phyloP scores from a whole-genome alignment of 75 land plant species.

The Cunninghamia lanceolata region DNA sequence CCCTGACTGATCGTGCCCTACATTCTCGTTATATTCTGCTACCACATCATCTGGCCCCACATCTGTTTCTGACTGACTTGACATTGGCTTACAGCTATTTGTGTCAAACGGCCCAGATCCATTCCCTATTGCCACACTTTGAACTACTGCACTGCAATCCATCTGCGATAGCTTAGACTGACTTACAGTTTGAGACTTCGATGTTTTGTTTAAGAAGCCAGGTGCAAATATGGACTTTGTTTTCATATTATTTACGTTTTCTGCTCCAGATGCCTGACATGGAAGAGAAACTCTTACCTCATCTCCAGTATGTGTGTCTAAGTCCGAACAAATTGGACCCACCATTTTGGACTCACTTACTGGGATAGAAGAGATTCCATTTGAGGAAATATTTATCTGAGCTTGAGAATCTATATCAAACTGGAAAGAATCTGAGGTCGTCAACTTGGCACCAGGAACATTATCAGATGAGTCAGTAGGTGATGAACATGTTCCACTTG shows the following conservation, averaged over 20 bases:
- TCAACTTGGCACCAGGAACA: slow-evolving; percentile 2
- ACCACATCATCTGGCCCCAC: background rate
- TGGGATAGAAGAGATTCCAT: background rate
- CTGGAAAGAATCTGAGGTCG: background rate
- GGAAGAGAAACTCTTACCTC: background rate
- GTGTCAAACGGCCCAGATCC: background rate
- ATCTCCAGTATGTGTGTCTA: background rate
- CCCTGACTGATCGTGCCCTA: background rate
- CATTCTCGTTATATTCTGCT: background rate
- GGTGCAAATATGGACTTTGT: slow-evolving; percentile 20
- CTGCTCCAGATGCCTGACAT: background rate
- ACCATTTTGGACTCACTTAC: background rate
- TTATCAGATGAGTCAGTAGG: background rate
- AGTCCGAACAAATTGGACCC: background rate
- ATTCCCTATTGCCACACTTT: background rate
- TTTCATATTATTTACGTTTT: slow-evolving; percentile 5
- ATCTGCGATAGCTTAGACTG: background rate
- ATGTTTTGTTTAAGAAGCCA: slow-evolving; percentile 14
- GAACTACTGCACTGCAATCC: background rate
- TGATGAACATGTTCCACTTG: background rate
- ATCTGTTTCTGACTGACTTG: background rate
- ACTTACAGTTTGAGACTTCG: slow-evolving; percentile 3
- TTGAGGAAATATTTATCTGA: background rate
- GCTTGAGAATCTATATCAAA: background rate
- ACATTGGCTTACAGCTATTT: background rate